Evolutionary conservation across 2,329 filamentous ascomycete genomes (phyloP).

Genomic region (Xylariaceae sp.): DNA sequence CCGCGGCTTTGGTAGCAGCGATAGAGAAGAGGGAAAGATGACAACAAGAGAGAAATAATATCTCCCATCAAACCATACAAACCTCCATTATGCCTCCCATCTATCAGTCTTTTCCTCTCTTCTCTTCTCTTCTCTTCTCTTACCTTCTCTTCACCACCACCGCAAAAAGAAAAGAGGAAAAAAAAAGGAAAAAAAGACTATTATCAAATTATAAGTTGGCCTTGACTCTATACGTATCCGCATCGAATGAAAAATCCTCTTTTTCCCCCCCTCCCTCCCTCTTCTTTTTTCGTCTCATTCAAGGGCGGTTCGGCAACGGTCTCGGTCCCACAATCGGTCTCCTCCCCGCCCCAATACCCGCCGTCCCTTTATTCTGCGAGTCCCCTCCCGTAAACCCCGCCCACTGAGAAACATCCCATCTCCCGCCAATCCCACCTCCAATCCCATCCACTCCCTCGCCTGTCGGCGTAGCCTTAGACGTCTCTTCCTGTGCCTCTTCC

Average conservation of each 20-base stretch:
- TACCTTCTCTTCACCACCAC: too few species aligned
- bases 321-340: constrained; percentile 76
- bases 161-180: too few species aligned
- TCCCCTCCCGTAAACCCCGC: constrained; percentile 70
- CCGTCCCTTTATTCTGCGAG: constrained; percentile 60
- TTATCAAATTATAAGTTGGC: not conserved
- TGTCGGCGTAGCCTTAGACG: constrained; percentile 49
- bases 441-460: constrained; percentile 54
- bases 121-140: too few species aligned
- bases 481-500: constrained; percentile 68
- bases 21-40: too few species aligned
- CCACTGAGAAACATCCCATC: constrained; percentile 75
- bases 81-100: too few species aligned
- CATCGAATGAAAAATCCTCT: not conserved
- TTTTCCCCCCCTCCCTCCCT: not conserved
- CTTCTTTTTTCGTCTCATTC: not conserved
- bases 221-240: not conserved
- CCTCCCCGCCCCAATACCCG: constrained; percentile 63
- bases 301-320: constrained; percentile 49
- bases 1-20: too few species aligned
- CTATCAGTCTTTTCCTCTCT: too few species aligned
- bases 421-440: constrained; percentile 59
- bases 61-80: too few species aligned
- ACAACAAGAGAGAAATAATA: too few species aligned
- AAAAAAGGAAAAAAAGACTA: not conserved